phyloP scores from a whole-genome alignment of 2,329 filamentous ascomycete species.

The Cytospora schulzeri region DNA sequence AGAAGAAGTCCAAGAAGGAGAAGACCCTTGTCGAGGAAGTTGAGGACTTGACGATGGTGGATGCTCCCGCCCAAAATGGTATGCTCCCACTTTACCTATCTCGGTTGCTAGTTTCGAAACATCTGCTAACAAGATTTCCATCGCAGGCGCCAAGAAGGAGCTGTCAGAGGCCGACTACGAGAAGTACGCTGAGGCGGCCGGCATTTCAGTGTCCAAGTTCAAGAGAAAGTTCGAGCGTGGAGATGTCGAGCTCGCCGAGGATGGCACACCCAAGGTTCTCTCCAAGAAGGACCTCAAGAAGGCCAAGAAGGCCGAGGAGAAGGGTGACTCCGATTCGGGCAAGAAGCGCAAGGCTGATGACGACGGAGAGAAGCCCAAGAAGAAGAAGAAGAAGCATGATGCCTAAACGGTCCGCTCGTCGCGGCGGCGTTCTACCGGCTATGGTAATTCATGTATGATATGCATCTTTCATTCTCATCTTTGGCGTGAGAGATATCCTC shows the following conservation, averaged over 20 bases:
- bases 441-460: conserved; percentile 25
- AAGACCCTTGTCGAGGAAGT: conserved; percentile 45
- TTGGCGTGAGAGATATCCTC: conserved; percentile 30
- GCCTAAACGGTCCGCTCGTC: conserved; percentile 17
- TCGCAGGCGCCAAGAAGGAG: conserved; percentile 41
- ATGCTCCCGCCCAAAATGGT: conserved; percentile 28
- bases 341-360: conserved; percentile 77
- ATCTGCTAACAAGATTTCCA: conserved; percentile 23
- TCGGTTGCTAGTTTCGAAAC: conserved; percentile 37
- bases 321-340: conserved; percentile 52
- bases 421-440: conserved; percentile 18
- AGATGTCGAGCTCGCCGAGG: conserved; percentile 66
- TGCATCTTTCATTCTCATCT: conserved; percentile 27
- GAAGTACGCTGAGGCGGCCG: conserved; percentile 65
- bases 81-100: conserved; percentile 30
- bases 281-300: conserved; percentile 81
- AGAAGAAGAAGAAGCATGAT: conserved; percentile 41
- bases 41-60: conserved; percentile 32
- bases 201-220: conserved; percentile 74
- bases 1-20: conserved; percentile 51
- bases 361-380: conserved; percentile 62
- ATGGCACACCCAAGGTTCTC: conserved; percentile 66
- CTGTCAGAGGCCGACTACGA: conserved; percentile 60
- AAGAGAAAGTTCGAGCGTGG: conserved; percentile 77
- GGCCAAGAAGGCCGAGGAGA: conserved; percentile 63